Evolutionary conservation across 2,329 filamentous ascomycete genomes (phyloP).

Genomic region (Diaporthe aspalathi): DNA sequence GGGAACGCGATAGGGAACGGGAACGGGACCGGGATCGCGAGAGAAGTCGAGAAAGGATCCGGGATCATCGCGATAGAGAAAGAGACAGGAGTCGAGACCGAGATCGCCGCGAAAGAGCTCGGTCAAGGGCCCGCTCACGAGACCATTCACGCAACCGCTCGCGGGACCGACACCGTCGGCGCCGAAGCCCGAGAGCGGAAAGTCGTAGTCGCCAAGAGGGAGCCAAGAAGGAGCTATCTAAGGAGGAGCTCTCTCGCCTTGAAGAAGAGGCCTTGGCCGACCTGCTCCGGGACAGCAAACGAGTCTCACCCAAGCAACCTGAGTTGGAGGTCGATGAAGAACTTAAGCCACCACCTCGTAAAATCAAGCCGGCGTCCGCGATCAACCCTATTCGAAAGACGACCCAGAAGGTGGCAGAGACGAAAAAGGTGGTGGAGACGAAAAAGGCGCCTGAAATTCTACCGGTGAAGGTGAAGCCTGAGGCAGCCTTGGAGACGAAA

Average conservation of each 20-base stretch:
- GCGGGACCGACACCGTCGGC: constrained; percentile 48
- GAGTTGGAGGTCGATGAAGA: constrained; percentile 68
- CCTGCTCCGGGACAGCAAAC: constrained; percentile 69
- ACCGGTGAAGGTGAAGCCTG: constrained; percentile 40
- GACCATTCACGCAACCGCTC: constrained; percentile 45
- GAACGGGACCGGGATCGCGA: constrained; percentile 51
- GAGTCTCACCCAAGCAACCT: constrained; percentile 58
- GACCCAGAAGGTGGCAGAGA: constrained; percentile 55
- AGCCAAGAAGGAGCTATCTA: constrained; percentile 65
- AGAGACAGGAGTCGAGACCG: constrained; percentile 43
- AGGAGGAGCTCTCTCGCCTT: constrained; percentile 68
- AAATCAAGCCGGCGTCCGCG: constrained; percentile 64
- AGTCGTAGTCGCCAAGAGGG: constrained; percentile 54
- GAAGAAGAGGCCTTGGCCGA: constrained; percentile 70
- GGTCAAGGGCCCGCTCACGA: constrained; percentile 49
- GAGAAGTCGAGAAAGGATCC: constrained; percentile 42
- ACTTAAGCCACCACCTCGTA: constrained; percentile 66
- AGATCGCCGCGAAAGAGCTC: constrained; percentile 42
- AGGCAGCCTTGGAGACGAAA: constrained; percentile 45
- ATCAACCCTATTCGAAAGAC: constrained; percentile 67
- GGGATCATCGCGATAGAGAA: constrained; percentile 40
- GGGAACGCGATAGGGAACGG: constrained; percentile 55
- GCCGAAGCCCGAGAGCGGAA: constrained; percentile 51
- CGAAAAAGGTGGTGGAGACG: constrained; percentile 55
- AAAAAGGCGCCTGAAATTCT: constrained; percentile 52